phyloP scores from a whole-genome alignment of 2,329 filamentous ascomycete species.

The Boeremia exigua region DNA sequence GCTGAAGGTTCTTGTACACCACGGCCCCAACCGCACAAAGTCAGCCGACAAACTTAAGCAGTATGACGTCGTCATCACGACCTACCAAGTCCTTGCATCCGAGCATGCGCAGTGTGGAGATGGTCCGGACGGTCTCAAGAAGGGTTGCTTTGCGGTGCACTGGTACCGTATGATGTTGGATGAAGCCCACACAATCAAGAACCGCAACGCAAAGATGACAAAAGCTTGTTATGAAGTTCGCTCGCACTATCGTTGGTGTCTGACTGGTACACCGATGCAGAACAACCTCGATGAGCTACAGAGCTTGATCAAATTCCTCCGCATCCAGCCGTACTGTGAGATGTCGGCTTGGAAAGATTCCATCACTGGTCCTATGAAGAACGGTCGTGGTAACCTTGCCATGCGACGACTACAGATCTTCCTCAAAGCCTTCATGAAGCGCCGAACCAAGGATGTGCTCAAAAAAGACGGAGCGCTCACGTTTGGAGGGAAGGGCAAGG shows the following conservation, averaged over 20 bases:
- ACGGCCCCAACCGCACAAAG: constrained; percentile 86
- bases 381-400: constrained; percentile 85
- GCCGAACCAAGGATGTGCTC: constrained; percentile 96
- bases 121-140: constrained; percentile 66
- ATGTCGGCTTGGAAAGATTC: constrained; percentile 87
- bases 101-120: constrained; percentile 77
- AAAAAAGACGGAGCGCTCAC: constrained; percentile 84
- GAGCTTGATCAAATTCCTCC: constrained; percentile 88
- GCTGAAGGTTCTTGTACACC: constrained; percentile 86
- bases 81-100: constrained; percentile 92
- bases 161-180: constrained; percentile 97
- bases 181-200: constrained; percentile 98
- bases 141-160: constrained; percentile 86
- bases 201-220: constrained; percentile 92
- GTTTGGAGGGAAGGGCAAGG: constrained; percentile 70
- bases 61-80: constrained; percentile 96
- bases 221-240: constrained; percentile 87
- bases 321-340: constrained; percentile 90
- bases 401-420: constrained; percentile 85
- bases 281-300: constrained; percentile 98
- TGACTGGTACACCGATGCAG: constrained; percentile 96
- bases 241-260: constrained; percentile 91
- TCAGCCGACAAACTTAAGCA: constrained; percentile 74
- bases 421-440: constrained; percentile 94
- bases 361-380: constrained; percentile 89